These are phyloP conservation scores for Castanospermum australe DNA, from an alignment of 306 rosid species.

Conservation along the genomic window DNA sequence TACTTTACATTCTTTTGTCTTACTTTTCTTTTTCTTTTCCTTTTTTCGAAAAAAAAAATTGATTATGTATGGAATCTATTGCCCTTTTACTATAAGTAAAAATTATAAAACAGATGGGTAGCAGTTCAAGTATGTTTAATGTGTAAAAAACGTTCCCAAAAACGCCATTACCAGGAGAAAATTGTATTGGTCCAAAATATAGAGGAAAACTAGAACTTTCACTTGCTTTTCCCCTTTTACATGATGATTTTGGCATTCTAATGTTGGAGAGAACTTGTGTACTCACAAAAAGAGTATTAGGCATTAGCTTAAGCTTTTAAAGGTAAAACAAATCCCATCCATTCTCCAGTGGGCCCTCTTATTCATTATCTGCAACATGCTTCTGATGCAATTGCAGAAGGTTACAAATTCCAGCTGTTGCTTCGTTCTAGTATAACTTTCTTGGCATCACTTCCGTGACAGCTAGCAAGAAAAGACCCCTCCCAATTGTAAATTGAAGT, in stretches of 20 bases:
- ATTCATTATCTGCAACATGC: neutral
- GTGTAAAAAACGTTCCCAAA: neutral
- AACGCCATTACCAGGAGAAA: neutral
- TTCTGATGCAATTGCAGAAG: neutral
- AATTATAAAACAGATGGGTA: neutral
- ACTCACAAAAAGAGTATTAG: neutral
- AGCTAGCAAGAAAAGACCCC: neutral
- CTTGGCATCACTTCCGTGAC: neutral
- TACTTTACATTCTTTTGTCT: neutral
- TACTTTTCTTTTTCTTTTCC: neutral
- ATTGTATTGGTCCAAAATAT: neutral
- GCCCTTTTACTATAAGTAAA: neutral
- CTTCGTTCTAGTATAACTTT: neutral
- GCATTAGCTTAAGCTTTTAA: neutral
- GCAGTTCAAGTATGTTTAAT: neutral
- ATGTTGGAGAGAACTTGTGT: neutral
- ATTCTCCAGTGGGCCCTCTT: neutral
- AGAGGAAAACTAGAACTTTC: neutral
- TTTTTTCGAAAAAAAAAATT: neutral
- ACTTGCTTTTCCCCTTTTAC: neutral
- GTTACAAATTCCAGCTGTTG: neutral
- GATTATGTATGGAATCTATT: neutral
- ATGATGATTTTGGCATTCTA: neutral
- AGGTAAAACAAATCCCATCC: neutral
- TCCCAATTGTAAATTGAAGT: slow-evolving; percentile 3